Evolutionary conservation across 495 filamentous ascomycete species (phyloP).

Genomic region (Lentithecium fluviatile): DNA sequence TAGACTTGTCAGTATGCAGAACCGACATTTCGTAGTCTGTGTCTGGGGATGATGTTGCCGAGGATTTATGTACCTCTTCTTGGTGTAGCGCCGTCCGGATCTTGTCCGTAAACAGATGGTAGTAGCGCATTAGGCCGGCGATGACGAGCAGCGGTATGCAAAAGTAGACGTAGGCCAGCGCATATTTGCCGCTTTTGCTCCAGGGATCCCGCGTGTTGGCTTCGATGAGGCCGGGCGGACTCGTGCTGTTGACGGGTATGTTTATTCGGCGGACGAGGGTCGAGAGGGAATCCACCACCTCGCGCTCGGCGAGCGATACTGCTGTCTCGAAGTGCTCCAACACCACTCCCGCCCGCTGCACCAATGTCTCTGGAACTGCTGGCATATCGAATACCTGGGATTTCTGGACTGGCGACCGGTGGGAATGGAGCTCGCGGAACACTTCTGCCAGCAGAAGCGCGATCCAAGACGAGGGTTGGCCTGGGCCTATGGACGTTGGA

Average conservation of each 20-base stretch:
- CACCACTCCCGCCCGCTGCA: conserved; percentile 34
- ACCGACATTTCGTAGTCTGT: conserved; percentile 68
- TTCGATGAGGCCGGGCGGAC: conserved; percentile 66
- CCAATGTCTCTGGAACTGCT: conserved; percentile 38
- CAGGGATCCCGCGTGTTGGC: conserved; percentile 78
- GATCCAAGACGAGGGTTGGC: conserved; percentile 8
- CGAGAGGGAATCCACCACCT: conserved; percentile 32
- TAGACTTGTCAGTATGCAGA: conserved; percentile 64
- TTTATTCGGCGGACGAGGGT: conserved; percentile 68
- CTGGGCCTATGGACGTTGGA: conserved; percentile 1
- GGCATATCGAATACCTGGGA: conserved; percentile 34
- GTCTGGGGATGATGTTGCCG: conserved; percentile 57
- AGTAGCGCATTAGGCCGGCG: conserved; percentile 65
- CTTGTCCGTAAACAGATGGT: conserved; percentile 85
- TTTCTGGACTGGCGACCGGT: conserved; percentile 1
- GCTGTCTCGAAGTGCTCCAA: conserved; percentile 33
- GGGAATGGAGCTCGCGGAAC: conserved; percentile 10
- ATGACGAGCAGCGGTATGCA: conserved; percentile 65
- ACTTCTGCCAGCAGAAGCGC: conserved; percentile 38
- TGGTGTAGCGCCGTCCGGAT: conserved; percentile 79
- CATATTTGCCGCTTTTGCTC: conserved; percentile 79
- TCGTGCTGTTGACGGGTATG: conserved; percentile 68
- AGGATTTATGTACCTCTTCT: conserved; percentile 61
- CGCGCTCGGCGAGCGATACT: conserved; percentile 33
- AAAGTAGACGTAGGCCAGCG: conserved; percentile 84